Percentiles rank a stretch among this genome's conserved stretches.
These are phyloP conservation scores for Yamadazyma nakazawae DNA, from an alignment of 805 yeast genomes.

Conservation along the genomic window DNA sequence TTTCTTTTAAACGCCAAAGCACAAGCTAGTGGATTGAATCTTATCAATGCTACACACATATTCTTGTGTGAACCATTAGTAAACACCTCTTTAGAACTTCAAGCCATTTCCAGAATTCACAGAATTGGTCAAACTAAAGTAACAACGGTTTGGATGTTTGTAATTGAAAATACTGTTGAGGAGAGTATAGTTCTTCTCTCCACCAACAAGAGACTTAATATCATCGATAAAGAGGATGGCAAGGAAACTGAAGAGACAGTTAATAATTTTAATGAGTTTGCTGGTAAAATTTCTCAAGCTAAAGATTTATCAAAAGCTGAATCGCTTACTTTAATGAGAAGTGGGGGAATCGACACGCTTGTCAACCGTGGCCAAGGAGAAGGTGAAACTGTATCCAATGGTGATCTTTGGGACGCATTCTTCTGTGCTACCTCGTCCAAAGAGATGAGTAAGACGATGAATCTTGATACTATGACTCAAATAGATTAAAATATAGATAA, in stretches of 20 bases:
- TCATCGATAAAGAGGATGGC: conserved; percentile 18
- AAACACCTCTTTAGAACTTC: conserved; percentile 81
- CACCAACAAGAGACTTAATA: conserved; percentile 55
- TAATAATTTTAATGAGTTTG: conserved; percentile 21
- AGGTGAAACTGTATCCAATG: conserved; percentile 58
- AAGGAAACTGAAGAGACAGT: conserved; percentile 3
- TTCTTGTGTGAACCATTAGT: conserved; percentile 90
- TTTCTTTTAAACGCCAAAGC: conserved; percentile 80
- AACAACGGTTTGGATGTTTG: conserved; percentile 92
- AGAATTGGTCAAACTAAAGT: conserved; percentile 82
- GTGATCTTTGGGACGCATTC: conserved; percentile 62
- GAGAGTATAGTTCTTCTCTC: conserved; percentile 76
- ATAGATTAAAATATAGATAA: background rate
- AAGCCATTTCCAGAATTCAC: conserved; percentile 89
- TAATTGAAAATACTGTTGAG: conserved; percentile 80
- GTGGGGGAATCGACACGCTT: conserved; percentile 48
- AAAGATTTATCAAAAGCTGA: conserved; percentile 40
- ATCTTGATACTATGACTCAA: conserved; percentile 12
- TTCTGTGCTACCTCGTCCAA: conserved; percentile 32
- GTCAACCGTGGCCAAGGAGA: conserved; percentile 41
- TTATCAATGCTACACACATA: conserved; percentile 90
- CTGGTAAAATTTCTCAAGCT: conserved; percentile 3
- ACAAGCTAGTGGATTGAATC: conserved; percentile 86
- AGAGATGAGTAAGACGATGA: conserved; percentile 15
- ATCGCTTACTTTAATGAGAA: conserved; percentile 50